phyloP scores from a whole-genome alignment of 257 asterid species.

The Przewalskia tangutica region DNA sequence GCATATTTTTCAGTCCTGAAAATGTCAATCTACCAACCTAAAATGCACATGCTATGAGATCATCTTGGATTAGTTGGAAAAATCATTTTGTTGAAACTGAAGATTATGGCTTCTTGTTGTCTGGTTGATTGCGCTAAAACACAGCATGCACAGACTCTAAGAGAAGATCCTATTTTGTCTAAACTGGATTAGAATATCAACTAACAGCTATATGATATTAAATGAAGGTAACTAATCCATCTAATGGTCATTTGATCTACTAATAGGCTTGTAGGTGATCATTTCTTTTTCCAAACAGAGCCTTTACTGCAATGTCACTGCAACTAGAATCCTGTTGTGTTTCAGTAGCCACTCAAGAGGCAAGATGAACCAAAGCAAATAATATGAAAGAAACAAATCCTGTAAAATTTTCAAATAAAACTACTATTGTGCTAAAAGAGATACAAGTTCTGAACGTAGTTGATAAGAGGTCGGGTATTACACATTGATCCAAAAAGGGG shows the following conservation, averaged over 20 bases:
- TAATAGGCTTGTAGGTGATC: background rate
- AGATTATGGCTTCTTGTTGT: background rate
- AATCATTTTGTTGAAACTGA: background rate
- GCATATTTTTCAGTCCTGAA: background rate
- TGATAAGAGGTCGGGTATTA: background rate
- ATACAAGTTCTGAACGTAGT: background rate
- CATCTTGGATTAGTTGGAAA: background rate
- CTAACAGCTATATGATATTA: background rate
- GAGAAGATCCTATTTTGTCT: no score
- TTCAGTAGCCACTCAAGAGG: conserved; percentile 1
- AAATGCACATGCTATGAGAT: background rate
- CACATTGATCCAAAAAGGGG: conserved; percentile 3
- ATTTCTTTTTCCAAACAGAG: background rate
- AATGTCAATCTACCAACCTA: background rate
- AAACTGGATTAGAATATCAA: background rate
- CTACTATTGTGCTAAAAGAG: background rate
- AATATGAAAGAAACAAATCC: background rate
- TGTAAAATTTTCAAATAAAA: background rate
- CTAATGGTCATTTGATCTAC: background rate
- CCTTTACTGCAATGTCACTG: background rate
- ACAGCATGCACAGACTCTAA: no score
- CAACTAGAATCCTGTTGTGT: background rate
- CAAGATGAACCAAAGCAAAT: background rate
- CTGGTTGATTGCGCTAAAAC: background rate
- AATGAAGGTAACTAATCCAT: background rate